Evolutionary conservation across 305 asterid genomes (phyloP), one percentile per base, ranked within the genome.

Genomic region (Fraxinus platypoda): DNA sequence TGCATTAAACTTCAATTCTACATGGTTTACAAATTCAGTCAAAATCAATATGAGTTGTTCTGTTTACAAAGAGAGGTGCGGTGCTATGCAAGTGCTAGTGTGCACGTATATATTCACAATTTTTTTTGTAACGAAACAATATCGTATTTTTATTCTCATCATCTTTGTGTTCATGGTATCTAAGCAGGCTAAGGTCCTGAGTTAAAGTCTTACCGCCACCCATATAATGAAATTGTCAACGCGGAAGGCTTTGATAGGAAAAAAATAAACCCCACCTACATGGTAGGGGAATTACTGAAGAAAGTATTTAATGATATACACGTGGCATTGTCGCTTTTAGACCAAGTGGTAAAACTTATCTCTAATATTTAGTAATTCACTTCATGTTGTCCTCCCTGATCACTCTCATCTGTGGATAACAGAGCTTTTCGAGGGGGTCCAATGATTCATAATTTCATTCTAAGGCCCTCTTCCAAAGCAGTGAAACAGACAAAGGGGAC

Each of bases 361-460:
- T 68, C 35, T 15, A 71, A 71, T 71, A 71, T 71, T 71, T 71
- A 71, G 75, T 71, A 71, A 71, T 71, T 71, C 41, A 71, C 23
- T 30, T 30, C 41, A 2, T 15, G 38, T 31, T 31, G 75, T 33
- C 75, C 41, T 71, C 75, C 75, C 75, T 71, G 75, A 71, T 71
- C 75, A 30, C 41, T 71, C 74, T 71, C 75, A 71, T 71, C 75
- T 31, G 75, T 71, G 43, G 43, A 21, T 71, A 71, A 71, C 75
- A 71, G 75, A 71, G 41, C 75, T 71, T 71, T 26, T 71, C 43
- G 23, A 71, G 75, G 75, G 74, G 75, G 43, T 33, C 38, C 75
- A 6, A 35, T 71, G 75, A 71, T 71, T 71, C 75, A 71, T 71
- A 71, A 4, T 71, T 71, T 71, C 75, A 71, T 71, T 71, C 75